phyloP scores from a whole-genome alignment of 2,329 filamentous ascomycete genomes.

The Clonostachys sp. region DNA sequence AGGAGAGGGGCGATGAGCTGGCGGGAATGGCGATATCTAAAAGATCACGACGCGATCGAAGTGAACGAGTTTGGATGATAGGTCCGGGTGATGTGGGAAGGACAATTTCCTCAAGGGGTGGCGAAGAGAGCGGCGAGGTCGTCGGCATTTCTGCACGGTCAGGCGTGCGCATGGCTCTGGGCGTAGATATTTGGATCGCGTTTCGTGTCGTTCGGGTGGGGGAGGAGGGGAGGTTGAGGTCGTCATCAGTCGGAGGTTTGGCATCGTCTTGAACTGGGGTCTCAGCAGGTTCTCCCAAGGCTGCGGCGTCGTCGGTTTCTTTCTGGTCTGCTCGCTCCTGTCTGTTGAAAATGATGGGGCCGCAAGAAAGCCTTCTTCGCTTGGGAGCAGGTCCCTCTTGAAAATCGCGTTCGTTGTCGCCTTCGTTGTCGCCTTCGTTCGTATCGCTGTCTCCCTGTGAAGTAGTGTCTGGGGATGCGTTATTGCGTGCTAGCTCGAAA shows the following conservation, averaged over 20 bases:
- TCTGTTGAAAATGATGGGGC: slow-evolving; percentile 5
- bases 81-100: slow-evolving; percentile 4
- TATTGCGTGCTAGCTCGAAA: slow-evolving; percentile 46
- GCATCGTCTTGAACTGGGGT: not conserved
- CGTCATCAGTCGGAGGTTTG: not conserved
- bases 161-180: no score
- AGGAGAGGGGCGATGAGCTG: slow-evolving; percentile 53
- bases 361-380: slow-evolving; percentile 22
- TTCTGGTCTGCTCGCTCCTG: not conserved
- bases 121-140: slow-evolving; percentile 31
- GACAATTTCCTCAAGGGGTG: slow-evolving; percentile 22
- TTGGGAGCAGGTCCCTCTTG: slow-evolving; percentile 17
- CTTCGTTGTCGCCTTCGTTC: slow-evolving; percentile 1
- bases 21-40: slow-evolving; percentile 3
- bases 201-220: no score
- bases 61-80: not conserved
- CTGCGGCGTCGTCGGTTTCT: no score
- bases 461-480: slow-evolving; percentile 12
- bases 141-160: no score
- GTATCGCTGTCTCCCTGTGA: slow-evolving; percentile 6
- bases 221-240: not conserved
- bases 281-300: no score
- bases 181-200: no score
- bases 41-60: not conserved
- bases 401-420: slow-evolving; percentile 2